These are phyloP conservation scores for Hemileccinum impolitum DNA, from an alignment of 768 basidiomycete genomes.

Conservation along the genomic window DNA sequence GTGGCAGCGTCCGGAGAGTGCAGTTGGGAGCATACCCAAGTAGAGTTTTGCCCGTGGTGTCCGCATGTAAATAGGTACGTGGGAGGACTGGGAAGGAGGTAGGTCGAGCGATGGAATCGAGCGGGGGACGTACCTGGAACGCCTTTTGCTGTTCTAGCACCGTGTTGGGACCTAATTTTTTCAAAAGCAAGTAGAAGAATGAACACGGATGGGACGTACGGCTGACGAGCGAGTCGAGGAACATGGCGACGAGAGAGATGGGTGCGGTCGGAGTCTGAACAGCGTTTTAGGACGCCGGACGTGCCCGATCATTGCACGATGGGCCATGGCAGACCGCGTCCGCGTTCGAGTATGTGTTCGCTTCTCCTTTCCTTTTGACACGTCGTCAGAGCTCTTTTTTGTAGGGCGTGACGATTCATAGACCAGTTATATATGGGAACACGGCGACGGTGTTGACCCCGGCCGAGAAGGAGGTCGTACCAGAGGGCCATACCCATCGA, in stretches of 20 bases:
- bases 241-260: conserved; percentile 25
- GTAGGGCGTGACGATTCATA: conserved; percentile 82
- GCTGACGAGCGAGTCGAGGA: conserved; percentile 64
- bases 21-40: conserved; percentile 44
- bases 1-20: too few relatives aligned
- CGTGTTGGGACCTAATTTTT: conserved; percentile 52
- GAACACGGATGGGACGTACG: conserved; percentile 39
- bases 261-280: conserved; percentile 32
- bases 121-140: conserved; percentile 51
- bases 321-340: conserved; percentile 58
- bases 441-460: conserved; percentile 74
- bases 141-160: conserved; percentile 62
- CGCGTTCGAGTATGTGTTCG: conserved; percentile 65
- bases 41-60: conserved; percentile 61
- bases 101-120: conserved; percentile 3
- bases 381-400: background rate
- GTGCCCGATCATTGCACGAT: conserved; percentile 25
- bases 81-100: conserved; percentile 29
- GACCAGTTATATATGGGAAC: conserved; percentile 96
- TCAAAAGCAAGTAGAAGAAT: background rate
- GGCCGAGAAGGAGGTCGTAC: conserved; percentile 58
- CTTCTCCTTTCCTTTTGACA: background rate
- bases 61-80: conserved; percentile 56
- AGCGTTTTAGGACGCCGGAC: conserved; percentile 34
- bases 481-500: conserved; percentile 84